Base-by-base conservation (phyloP, 2,329 filamentous ascomycete genomes). In the Polychaeton citri region DNA sequence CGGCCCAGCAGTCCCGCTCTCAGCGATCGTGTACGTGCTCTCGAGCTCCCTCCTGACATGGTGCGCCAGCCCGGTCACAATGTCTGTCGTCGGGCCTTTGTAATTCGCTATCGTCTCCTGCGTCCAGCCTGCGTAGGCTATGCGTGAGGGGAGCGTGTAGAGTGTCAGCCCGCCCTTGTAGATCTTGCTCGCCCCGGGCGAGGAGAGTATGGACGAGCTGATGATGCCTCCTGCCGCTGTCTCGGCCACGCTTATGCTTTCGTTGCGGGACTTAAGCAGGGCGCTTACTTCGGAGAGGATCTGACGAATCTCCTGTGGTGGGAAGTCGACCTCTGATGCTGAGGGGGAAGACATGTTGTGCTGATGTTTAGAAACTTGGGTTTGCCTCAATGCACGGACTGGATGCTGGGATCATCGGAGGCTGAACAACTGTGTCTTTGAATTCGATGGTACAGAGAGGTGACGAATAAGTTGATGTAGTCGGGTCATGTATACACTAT, bases 1-100 rank as follows among this genome's bases (percentile, higher is more conserved):
- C 6, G 75, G 75, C 1, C 75, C 75, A n/a, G 74, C 75, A 2
- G 74, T 79, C 1, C 75, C 75, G 35, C 67, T 72, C 60, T 79
- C 73, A 37, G 62, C 63, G 6, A 78, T 48, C 6, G 67, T 66
- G 48, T 76, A 79, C 13, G 71, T 76, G 38, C 64, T 66, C 5
- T 61, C 60, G 18, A 79, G 52, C 31, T 64, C 70, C n/a, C 48
- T 55, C n/a, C 74, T 56, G 19, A 74, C 68, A 45, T 75, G 66
- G 28, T 64, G 62, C 1, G 74, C 75, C 6, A 79, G 49, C 0
- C 65, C 68, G 1, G 60, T 56, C 2, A 79, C 74, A 35, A 79
- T 63, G 1, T 66, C 63, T 0, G 71, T 64, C 1, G 71, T 77
- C 0, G 75, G 75, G 0, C 75, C 75, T n/a, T 54, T 57, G 55